Base-by-base conservation (phyloP, 257 asterid species). In the Solanum appendiculatum region DNA sequence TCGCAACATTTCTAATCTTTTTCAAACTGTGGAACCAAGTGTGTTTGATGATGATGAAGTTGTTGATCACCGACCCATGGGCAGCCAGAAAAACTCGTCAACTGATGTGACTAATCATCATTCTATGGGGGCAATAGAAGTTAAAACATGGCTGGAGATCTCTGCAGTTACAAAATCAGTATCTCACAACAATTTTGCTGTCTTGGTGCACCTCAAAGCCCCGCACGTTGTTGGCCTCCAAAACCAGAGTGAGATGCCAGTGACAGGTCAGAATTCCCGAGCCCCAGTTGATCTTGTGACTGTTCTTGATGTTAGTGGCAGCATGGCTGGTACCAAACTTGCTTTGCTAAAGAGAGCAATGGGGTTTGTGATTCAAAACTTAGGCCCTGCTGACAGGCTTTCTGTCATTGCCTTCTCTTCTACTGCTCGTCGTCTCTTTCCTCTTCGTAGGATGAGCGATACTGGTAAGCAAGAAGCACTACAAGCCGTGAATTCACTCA, bases 311-410 rank as follows among this genome's bases (percentile, higher is more conserved):
- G 95, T 95, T 69, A 97, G 99, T 89, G 99, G 99, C 37, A 97
- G 99, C 92, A 97, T 97, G 99, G 94, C 98, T 4, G 99, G 99
- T 73, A 94, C 97, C 66, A 97, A 97, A 92, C 95, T 97, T 3
- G 98, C 98, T 2, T 87, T 97, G 89, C 94, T 97, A 3, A 97
- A 97, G 90, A 93, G 93, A 66, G 99, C 99, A 11, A 94, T 97
- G 98, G 98, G 98, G 15, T 97, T 95, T 15, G 98, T 97, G 27
- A 95, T 95, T 86, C 98, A 94, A 87, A 92, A 90, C 88, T 87
- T 97, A 23, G 96, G 98, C 29, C 94, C 98, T 37, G 91, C 92
- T 1, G 99, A 97, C 86, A 89, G 99, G 93, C 98, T 97, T 64
- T 96, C 98, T 2, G 97, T 97, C 23, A 88, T 97, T 16, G 96